phyloP scores from a whole-genome alignment of 257 asterid species.

The Solanum megistacrolobum region DNA sequence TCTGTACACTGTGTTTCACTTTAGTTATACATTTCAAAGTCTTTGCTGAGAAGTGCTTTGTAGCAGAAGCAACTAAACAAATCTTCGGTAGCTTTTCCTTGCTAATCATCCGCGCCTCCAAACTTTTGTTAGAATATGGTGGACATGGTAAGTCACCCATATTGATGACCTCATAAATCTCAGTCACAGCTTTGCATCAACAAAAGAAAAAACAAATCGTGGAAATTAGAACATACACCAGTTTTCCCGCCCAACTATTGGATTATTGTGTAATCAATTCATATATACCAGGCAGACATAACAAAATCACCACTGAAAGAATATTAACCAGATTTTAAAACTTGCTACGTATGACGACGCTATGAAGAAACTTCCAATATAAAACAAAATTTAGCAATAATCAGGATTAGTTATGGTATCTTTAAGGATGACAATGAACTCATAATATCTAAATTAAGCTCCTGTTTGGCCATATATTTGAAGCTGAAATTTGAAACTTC shows the following conservation, averaged over 20 bases:
- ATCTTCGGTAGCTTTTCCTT: conserved; percentile 10
- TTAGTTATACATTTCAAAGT: conserved; percentile 16
- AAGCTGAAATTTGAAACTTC: neutral
- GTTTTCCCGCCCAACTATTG: neutral
- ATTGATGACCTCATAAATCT: neutral
- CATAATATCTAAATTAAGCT: neutral
- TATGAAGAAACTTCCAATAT: neutral
- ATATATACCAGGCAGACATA: neutral
- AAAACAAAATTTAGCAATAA: neutral
- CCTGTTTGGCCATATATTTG: neutral
- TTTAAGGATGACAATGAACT: neutral
- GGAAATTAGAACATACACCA: neutral
- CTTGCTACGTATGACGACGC: neutral
- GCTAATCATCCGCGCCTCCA: conserved; percentile 9
- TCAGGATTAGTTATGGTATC: neutral
- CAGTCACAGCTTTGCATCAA: conserved; percentile 2
- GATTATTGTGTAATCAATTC: neutral
- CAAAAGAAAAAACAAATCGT: neutral
- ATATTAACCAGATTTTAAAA: neutral
- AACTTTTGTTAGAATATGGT: conserved; percentile 4
- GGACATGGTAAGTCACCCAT: conserved; percentile 11
- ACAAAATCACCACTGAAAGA: neutral
- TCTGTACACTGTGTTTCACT: conserved; percentile 10
- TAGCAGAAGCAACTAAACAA: conserved; percentile 15
- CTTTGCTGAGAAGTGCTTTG: conserved; percentile 23